A percentile compares a stretch with the other conserved stretches of the same genome.
Conservation (phyloP, 148 eudicot genomes). For the Beta vulgaris region DNA sequence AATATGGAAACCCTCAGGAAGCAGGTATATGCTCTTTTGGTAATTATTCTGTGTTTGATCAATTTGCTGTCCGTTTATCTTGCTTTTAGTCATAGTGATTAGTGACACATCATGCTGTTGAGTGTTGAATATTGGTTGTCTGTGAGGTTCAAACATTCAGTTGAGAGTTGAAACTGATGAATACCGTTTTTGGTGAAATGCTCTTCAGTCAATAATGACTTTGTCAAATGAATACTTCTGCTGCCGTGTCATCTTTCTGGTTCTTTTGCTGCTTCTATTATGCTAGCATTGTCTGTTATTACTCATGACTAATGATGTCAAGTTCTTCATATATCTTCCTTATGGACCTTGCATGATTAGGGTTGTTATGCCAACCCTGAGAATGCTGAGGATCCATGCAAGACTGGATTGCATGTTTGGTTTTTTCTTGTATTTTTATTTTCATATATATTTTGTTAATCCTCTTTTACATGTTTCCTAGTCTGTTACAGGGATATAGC, state of each 20-base stretch:
- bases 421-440: not conserved
- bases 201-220: too few species aligned
- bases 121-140: too few species aligned
- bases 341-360: not conserved
- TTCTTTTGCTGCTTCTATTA: not conserved
- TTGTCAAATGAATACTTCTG: too few species aligned
- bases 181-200: too few species aligned
- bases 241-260: not conserved
- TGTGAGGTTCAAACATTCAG: too few species aligned
- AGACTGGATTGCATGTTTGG: not conserved
- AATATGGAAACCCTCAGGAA: not conserved
- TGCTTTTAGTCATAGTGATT: not conserved
- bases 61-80: not conserved
- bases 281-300: not conserved
- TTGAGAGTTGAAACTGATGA: too few species aligned
- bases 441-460: not conserved
- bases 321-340: not conserved
- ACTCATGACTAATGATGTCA: not conserved
- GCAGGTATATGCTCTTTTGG: slow-evolving; percentile 18
- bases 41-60: slow-evolving; percentile 1
- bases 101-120: not conserved
- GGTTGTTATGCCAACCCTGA: not conserved
- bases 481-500: too few species aligned
- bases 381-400: not conserved
- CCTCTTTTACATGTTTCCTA: not conserved